Percentiles rank a stretch among this genome's conserved stretches.
Conservation (phyloP, 2,329 filamentous ascomycete genomes). For the Fusarium sp. region DNA sequence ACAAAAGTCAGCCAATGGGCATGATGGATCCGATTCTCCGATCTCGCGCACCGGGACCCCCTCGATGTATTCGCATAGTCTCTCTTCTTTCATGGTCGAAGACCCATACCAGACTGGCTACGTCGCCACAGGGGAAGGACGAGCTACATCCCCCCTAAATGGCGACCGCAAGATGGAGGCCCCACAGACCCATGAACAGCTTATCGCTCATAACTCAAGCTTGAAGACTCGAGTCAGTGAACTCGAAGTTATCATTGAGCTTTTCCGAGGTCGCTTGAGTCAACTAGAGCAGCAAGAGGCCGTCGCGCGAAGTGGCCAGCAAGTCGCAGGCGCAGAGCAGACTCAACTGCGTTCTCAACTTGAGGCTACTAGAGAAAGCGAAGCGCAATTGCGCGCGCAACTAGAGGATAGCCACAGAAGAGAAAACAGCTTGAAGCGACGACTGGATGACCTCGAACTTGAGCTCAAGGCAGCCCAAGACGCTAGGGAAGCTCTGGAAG, state of each 20-base stretch:
- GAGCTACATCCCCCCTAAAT: constrained; percentile 57
- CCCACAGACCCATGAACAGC: constrained; percentile 79
- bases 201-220: constrained; percentile 80
- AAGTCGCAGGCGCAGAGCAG: constrained; percentile 64
- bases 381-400: constrained; percentile 63
- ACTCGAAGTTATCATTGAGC: constrained; percentile 90
- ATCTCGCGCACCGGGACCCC: constrained; percentile 82
- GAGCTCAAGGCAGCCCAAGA: constrained; percentile 54
- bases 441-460: constrained; percentile 79
- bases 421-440: constrained; percentile 81
- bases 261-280: constrained; percentile 77
- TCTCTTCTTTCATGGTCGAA: constrained; percentile 81
- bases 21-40: constrained; percentile 78
- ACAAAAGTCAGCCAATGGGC: constrained; percentile 75
- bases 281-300: constrained; percentile 81
- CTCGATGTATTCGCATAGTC: constrained; percentile 74
- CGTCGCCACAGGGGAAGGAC: constrained; percentile 61
- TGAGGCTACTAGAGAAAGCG: constrained; percentile 53
- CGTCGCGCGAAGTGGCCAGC: constrained; percentile 67
- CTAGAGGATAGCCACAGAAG: constrained; percentile 79
- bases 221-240: constrained; percentile 96
- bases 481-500: constrained; percentile 26
- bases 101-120: constrained; percentile 70
- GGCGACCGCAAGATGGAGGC: constrained; percentile 71
- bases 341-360: constrained; percentile 65